phyloP scores from a whole-genome alignment of 257 asterid species.

The Cinchona pubescens region DNA sequence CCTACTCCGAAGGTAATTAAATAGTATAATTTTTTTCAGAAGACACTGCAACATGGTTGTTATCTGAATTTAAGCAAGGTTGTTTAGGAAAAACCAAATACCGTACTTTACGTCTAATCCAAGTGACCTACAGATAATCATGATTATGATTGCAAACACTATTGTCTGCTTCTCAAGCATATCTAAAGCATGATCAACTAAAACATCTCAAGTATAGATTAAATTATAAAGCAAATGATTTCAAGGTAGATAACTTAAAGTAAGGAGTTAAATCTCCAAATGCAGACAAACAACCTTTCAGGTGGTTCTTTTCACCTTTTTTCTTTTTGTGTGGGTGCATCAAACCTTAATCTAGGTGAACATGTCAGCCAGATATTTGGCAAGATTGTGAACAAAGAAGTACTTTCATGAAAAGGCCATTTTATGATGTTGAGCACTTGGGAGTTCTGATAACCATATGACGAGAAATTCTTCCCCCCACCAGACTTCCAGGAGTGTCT shows the following conservation, averaged over 20 bases:
- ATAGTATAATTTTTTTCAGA: no score
- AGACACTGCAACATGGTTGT: not conserved
- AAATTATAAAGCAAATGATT: slow-evolving; percentile 19
- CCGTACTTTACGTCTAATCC: not conserved
- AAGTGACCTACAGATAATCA: slow-evolving; percentile 16
- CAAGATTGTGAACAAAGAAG: slow-evolving; percentile 26
- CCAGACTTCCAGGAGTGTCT: slow-evolving; percentile 19
- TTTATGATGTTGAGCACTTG: slow-evolving; percentile 38
- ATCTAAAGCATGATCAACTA: not conserved
- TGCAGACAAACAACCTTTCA: slow-evolving; percentile 24
- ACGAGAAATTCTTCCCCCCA: slow-evolving; percentile 35
- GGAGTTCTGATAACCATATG: slow-evolving; percentile 30
- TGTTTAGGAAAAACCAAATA: not conserved
- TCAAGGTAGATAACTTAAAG: slow-evolving; percentile 13
- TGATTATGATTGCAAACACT: slow-evolving; percentile 17
- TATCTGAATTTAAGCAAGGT: not conserved
- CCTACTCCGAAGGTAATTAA: no score
- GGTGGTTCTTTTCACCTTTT: slow-evolving; percentile 23
- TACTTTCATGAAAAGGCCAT: slow-evolving; percentile 23
- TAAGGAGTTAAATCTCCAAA: slow-evolving; percentile 9
- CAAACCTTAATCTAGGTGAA: slow-evolving; percentile 31
- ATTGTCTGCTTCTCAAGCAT: slow-evolving; percentile 18
- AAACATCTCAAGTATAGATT: not conserved
- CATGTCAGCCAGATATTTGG: slow-evolving; percentile 38
- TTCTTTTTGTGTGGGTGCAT: slow-evolving; percentile 24